Conservation (phyloP, 352 stramenopile species). For the Phytophthora ramorum region DNA sequence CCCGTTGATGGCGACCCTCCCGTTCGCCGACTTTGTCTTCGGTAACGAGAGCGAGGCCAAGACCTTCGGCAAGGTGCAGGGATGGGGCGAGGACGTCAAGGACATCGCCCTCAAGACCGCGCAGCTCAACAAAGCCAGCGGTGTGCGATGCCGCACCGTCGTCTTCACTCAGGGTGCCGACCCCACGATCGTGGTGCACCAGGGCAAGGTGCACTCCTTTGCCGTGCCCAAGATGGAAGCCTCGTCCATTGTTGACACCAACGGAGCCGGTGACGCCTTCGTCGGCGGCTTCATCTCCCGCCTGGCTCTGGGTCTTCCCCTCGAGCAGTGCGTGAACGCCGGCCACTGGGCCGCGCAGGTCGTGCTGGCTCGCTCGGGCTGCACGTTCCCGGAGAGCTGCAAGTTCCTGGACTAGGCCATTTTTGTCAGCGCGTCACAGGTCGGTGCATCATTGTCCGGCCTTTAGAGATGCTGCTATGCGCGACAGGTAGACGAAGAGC, state of each 20-base stretch:
- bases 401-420: conserved; percentile 86
- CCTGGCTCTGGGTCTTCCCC: conserved; percentile 82
- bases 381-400: conserved; percentile 94
- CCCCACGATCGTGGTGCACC: conserved; percentile 95
- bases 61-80: conserved; percentile 93
- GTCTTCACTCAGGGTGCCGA: conserved; percentile 98
- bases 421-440: conserved; percentile 6
- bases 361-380: conserved; percentile 98
- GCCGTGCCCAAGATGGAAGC: conserved; percentile 89
- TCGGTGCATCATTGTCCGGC: conserved; percentile 8
- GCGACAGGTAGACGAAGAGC: conserved; percentile 31
- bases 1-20: conserved; percentile 93
- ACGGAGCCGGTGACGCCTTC: conserved; percentile 99
- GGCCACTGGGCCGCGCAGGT: conserved; percentile 97
- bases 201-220: conserved; percentile 94
- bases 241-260: conserved; percentile 98
- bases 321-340: conserved; percentile 96
- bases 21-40: conserved; percentile 98
- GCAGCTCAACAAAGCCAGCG: conserved; percentile 94
- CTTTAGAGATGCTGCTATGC: conserved; percentile 14
- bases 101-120: conserved; percentile 95
- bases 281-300: conserved; percentile 98
- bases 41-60: conserved; percentile 98
- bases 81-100: conserved; percentile 89
- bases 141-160: conserved; percentile 92